Evolutionary conservation across 129 eudicot species (phyloP).

Genomic region (Glebionis coronaria): DNA sequence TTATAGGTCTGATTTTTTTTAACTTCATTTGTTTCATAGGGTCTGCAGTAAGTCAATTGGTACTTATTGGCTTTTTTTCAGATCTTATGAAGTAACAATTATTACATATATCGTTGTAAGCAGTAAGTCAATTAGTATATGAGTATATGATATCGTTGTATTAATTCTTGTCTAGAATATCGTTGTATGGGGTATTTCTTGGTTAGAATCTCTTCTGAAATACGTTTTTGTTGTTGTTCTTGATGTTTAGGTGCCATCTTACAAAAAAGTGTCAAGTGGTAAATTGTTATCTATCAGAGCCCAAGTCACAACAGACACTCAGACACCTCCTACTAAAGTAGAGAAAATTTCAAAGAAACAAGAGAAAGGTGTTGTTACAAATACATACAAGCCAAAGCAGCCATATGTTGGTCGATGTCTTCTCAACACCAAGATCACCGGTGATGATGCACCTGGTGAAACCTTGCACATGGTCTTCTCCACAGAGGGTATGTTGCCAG

Average conservation of each 20-base stretch:
- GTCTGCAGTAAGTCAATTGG: too few relatives aligned
- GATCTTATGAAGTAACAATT: too few relatives aligned
- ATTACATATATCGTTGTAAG: too few relatives aligned
- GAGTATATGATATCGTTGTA: too few relatives aligned
- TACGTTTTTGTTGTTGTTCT: not conserved
- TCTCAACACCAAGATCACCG: conserved; percentile 98
- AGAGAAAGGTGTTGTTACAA: conserved; percentile 81
- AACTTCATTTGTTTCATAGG: too few relatives aligned
- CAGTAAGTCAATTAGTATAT: too few relatives aligned
- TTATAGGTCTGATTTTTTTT: too few relatives aligned
- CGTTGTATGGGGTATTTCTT: not conserved
- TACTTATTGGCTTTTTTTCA: too few relatives aligned
- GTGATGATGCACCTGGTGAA: conserved; percentile 99
- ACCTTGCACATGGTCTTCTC: conserved; percentile 99
- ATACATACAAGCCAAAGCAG: conserved; percentile 72
- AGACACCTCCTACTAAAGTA: conserved; percentile 55
- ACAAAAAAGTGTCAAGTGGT: conserved; percentile 59
- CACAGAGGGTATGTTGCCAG: conserved; percentile 65
- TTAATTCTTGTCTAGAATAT: too few relatives aligned
- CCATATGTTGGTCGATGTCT: conserved; percentile 77
- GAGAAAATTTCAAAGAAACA: conserved; percentile 88
- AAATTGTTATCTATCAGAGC: conserved; percentile 64
- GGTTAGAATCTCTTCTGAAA: too few relatives aligned
- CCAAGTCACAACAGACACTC: conserved; percentile 69
- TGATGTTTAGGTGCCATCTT: conserved; percentile 58